These are phyloP conservation scores for Phyllosticta ampelicida DNA, from an alignment of 2,329 filamentous ascomycete species.

Conservation along the genomic window DNA sequence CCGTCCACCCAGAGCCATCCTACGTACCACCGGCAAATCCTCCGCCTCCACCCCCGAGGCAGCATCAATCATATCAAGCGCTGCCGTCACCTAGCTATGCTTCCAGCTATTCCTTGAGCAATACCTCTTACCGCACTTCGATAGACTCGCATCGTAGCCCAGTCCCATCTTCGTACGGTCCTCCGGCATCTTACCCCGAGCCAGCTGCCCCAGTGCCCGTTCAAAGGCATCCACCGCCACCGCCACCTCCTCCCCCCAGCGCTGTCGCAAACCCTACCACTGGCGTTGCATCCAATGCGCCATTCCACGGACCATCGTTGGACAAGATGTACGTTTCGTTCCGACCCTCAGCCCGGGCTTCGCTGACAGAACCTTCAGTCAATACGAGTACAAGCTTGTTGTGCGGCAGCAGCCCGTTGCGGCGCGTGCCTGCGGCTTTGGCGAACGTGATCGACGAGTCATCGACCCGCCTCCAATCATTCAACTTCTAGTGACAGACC, in stretches of 20 bases:
- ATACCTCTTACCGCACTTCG: conserved; percentile 27
- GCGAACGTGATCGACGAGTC: conserved; percentile 68
- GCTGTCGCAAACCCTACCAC: conserved; percentile 20
- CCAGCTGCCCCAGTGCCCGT: conserved; percentile 20
- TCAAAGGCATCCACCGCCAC: conserved; percentile 4
- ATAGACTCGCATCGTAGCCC: conserved; percentile 29
- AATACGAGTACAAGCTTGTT: conserved; percentile 37
- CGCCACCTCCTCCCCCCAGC: conserved; percentile 14
- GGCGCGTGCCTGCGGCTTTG: conserved; percentile 71
- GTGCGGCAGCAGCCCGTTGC: conserved; percentile 71
- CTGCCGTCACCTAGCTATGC: conserved; percentile 30
- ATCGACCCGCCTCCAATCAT: conserved; percentile 79
- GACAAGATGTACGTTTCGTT: conserved; percentile 10
- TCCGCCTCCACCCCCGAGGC: conserved; percentile 12
- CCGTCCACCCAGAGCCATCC: conserved; percentile 22
- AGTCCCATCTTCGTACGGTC: conserved; percentile 21
- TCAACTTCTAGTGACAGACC: conserved; percentile 56
- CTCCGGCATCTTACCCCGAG: conserved; percentile 18
- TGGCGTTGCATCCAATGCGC: conserved; percentile 6
- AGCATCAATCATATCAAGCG: conserved; percentile 14
- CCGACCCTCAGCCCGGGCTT: background rate
- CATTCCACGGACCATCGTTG: conserved; percentile 5
- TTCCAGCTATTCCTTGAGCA: conserved; percentile 29
- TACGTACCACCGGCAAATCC: conserved; percentile 28
- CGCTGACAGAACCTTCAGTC: conserved; percentile 12